These are phyloP conservation scores for Phialocephala subalpina DNA, from an alignment of 2,329 filamentous ascomycete species.

Conservation along the genomic window DNA sequence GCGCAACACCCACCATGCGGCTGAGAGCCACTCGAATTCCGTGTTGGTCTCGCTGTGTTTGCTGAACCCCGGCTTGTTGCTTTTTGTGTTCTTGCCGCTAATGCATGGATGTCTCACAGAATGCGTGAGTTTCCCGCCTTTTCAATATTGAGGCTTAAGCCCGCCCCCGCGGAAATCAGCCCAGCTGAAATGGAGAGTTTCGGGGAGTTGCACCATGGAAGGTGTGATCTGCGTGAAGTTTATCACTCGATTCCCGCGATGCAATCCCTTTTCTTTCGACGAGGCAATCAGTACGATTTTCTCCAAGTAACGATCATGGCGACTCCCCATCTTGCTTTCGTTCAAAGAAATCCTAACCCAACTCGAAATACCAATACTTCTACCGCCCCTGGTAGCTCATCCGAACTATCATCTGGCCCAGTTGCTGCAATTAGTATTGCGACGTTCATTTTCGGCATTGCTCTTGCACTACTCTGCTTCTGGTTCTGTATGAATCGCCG, in stretches of 20 bases:
- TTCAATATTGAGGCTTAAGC: constrained; percentile 3
- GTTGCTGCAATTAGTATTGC: constrained; percentile 7
- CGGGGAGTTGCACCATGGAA: background rate
- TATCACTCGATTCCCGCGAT: background rate
- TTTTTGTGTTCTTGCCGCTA: background rate
- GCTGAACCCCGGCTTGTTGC: background rate
- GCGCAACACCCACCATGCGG: background rate
- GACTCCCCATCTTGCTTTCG: too few species aligned
- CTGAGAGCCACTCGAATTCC: background rate
- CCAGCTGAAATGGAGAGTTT: background rate
- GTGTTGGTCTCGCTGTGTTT: too few species aligned
- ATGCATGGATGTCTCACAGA: background rate
- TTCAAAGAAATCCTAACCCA: too few species aligned
- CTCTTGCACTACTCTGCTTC: constrained; percentile 1
- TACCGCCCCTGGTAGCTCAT: background rate
- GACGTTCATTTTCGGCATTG: constrained; percentile 2
- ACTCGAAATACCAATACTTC: too few species aligned
- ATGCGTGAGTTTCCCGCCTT: constrained; percentile 1
- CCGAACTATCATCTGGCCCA: constrained; percentile 20
- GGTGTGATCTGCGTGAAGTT: background rate
- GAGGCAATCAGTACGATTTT: background rate
- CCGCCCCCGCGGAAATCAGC: background rate
- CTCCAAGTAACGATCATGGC: background rate
- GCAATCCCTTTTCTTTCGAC: background rate
- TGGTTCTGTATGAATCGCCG: constrained; percentile 15